Base-by-base conservation (phyloP, 2,329 filamentous ascomycete genomes). In the Alternaria incomplexa region DNA sequence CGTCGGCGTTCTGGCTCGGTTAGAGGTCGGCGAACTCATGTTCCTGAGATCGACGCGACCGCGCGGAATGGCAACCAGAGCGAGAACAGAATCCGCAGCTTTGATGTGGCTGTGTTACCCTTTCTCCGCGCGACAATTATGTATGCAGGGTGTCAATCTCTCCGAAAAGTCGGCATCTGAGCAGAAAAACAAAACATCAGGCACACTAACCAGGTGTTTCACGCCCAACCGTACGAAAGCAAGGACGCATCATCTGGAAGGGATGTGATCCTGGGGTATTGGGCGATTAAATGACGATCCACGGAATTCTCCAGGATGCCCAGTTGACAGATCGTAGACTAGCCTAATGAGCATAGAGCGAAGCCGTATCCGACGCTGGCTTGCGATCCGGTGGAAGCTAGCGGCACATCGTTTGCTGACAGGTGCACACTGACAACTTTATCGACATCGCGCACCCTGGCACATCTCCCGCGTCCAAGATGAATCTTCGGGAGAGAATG, bases 261-360 rank as follows among this genome's bases (percentile, higher is more conserved):
- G 55, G 48, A 62, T 32, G 30, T 58, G 36, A 57, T 52, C 55
- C 55, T 57, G 59, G 48, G 43, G 43, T 53, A 32, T 20, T n/a
- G 59, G 28, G 32, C 55, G 47, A 58, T 62, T 20, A 62, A 36
- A 58, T 62, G 43, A 58, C 11, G 48, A 58, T 48, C 55, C n/a
- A 11, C 55, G 28, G 36, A 7, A 17, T 53, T 47, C 10, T 17
- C 43, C 32, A 43, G 30, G 55, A 53, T 57, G 12, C n/a, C n/a
- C 28, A 47, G 9, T 32, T 58, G 30, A 55, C 54, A 58, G 54
- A 56, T 46, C 56, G 40, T 32, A 20, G 48, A 48, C 59, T 62
- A 57, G 55, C 55, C 44, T 17, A 7, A 20, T 58, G 11, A 25
- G 26, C 23, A 28, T 23, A 51, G 28, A 30, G 52, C 36, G 23